Base-by-base conservation (phyloP, 108 stramenopile genomes). In the Cyclostephanos tholiformis region DNA sequence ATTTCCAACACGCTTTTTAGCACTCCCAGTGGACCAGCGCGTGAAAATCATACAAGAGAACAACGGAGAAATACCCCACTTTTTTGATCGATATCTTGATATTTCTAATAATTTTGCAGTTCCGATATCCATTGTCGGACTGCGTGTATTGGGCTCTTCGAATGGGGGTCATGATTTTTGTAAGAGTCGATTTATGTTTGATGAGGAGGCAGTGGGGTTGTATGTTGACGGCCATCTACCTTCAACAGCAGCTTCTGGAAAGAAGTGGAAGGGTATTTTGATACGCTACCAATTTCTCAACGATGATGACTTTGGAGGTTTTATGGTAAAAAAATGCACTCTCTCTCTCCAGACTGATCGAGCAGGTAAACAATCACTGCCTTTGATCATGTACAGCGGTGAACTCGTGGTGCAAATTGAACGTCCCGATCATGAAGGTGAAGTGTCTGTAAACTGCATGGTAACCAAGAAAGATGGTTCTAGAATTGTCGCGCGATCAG, bases 71-170 rank as follows among this genome's bases (percentile, higher is more conserved):
- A 59, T 17, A 16, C 79, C 57, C 19, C 68, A 74, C 13, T 70
- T 69, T 58, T 71, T 65, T 29, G 73, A 80, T 80, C 68, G 73
- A 19, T 26, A 58, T 27, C 43, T 80, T 30, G 69, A 80, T 3
- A 46, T 80, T 23, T 65, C 51, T 23, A 80, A 74, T 57, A 80
- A 80, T 49, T 80, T 80, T 53, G 62, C 49, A n/a, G 68, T 80
- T 58, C 73, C 79, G 22, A 73, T 80, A 20, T 48, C 72, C 22
- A 69, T 80, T 35, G 49, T 46, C 0, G 63, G 48, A 23, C 65
- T 74, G 49, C 26, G 64, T 30, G 51, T 80, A 62, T 38, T 62
- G 22, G 36, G 38, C 4, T 55, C 53, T 8, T 62, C 61, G 36
- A 38, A 19, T 10, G 49, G 56, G n/a, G 73, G 65, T 20, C 52